Evolutionary conservation across 306 rosid species (phyloP), one percentile per base, ranked within the genome.

Genomic region (Malus domestica): DNA sequence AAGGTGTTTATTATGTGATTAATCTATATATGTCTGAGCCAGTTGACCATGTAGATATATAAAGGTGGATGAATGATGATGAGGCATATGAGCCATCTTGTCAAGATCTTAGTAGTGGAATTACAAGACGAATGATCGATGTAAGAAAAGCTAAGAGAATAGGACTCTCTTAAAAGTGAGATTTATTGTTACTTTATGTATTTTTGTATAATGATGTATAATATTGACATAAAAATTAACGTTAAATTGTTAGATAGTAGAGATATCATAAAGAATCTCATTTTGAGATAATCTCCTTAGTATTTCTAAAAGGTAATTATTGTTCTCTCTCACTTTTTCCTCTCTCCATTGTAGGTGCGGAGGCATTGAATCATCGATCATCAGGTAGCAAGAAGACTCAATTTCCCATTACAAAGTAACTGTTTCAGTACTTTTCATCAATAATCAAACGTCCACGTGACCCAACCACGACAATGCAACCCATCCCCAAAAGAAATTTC

Each of bases 391-490:
- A 60, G 66, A 59, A 60, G 61, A 61, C 63, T 59, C 78, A 58
- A 54, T 51, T 73, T 59, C 77, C 76, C 63, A 76, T 70, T 70
- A 52, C 42, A 6, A 35, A 35, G 2, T 38, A 75, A 70, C 64
- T 75, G 66, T 70, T 70, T 63, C 42, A 35, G 40, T 35, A 66
- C 81, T 64, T 65, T 79, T 27, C 67, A 19, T 63, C 33, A 61
- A 61, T 77, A 75, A 83, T 63, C 84, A 67, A 80, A 80, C 87
- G 84, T 83, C 68, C 82, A 83, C 71, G 77, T 83, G 87, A 83
- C 82, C 80, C 74, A 83, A 76, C 84, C 80, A 83, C 80, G 87
- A 83, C 84, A 83, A 42, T 61, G 60, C 59, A 63, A 61, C 55
- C 27, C 57, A 77, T 20, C 29, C 29, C 18, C 3, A 16, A 25